Conservation (phyloP, 768 basidiomycete genomes). For the Mycena alexandri region DNA sequence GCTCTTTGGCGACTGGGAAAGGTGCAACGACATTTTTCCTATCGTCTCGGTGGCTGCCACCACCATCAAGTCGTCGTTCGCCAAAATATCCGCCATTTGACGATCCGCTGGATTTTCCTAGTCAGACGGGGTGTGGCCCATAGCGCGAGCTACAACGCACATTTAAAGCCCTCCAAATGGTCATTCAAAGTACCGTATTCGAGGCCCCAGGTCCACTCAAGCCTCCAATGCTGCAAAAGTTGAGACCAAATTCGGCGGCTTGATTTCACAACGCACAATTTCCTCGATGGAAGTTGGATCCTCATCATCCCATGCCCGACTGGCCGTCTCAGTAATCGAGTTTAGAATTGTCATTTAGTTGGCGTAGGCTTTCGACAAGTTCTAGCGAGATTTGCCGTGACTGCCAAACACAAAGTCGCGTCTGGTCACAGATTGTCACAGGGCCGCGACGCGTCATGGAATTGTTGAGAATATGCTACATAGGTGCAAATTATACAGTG, state of each 20-base stretch:
- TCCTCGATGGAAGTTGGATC: neutral
- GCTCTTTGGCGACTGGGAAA: neutral
- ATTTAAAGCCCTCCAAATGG: neutral
- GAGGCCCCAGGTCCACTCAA: constrained; percentile 23
- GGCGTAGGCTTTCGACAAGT: no score
- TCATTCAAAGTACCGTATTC: neutral
- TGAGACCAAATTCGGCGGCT: neutral
- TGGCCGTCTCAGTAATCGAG: neutral
- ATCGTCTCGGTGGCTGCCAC: constrained; percentile 5
- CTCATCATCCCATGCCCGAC: neutral
- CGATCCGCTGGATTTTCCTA: neutral
- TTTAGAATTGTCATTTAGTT: no score
- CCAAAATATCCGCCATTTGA: neutral
- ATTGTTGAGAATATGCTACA: no score
- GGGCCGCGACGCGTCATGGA: no score
- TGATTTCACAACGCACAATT: neutral
- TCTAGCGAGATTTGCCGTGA: no score
- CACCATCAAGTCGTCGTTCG: constrained; percentile 10
- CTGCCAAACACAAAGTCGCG: no score
- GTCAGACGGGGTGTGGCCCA: no score
- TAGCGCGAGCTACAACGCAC: constrained; percentile 6
- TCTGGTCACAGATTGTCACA: no score
- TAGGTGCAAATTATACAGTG: no score
- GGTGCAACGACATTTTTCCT: neutral
- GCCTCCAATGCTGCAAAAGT: neutral